These are phyloP conservation scores for Cryptosporidium ryanae DNA, from an alignment of 169 alveolate genomes.

Conservation along the genomic window DNA sequence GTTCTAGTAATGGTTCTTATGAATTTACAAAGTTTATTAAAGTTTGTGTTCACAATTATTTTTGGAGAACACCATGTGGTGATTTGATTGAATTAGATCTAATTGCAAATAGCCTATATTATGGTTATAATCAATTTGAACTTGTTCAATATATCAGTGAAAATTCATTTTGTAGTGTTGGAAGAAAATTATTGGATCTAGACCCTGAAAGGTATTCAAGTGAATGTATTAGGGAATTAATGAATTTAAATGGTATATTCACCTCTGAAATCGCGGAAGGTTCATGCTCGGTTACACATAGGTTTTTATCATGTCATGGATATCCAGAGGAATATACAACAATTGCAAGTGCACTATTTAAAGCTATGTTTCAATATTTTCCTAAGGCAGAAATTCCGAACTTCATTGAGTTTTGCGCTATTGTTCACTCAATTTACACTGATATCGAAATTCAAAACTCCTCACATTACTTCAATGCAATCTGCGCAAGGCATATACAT, in stretches of 20 bases:
- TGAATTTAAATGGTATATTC: conserved; percentile 25
- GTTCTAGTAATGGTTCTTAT: conserved; percentile 5
- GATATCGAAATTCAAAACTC: conserved; percentile 38
- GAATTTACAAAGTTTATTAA: conserved; percentile 22
- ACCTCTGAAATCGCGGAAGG: conserved; percentile 63
- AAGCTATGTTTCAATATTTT: conserved; percentile 33
- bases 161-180: conserved; percentile 57
- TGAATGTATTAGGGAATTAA: conserved; percentile 61
- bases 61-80: conserved; percentile 68
- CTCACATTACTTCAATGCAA: conserved; percentile 34
- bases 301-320: conserved; percentile 47
- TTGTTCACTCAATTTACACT: conserved; percentile 42
- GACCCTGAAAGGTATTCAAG: conserved; percentile 21
- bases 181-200: conserved; percentile 19
- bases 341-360: conserved; percentile 33
- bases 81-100: conserved; percentile 48
- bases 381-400: conserved; percentile 6
- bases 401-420: conserved; percentile 42
- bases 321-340: conserved; percentile 51
- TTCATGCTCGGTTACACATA: conserved; percentile 30
- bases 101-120: conserved; percentile 58
- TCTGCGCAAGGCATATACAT: conserved; percentile 39
- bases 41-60: conserved; percentile 63
- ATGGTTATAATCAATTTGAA: conserved; percentile 52
- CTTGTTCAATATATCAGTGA: conserved; percentile 19